Percentiles rank a stretch among this genome's conserved stretches.
Evolutionary conservation across 768 basidiomycete species (phyloP).

Genomic region (Epithele typhae): DNA sequence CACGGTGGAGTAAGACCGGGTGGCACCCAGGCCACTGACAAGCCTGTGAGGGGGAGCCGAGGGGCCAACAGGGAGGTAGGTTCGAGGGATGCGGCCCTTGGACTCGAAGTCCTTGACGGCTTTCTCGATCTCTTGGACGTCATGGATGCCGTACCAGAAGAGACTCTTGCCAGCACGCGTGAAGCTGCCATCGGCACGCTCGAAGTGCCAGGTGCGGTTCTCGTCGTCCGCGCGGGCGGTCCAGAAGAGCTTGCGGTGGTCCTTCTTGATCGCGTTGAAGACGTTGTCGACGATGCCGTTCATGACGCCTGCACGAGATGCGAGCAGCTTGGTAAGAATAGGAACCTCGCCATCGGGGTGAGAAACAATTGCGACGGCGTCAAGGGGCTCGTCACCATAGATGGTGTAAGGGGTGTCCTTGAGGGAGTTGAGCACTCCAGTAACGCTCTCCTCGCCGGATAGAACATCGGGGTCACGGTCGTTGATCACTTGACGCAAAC

Average conservation of each 20-base stretch:
- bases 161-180: conserved; percentile 89
- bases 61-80: conserved; percentile 86
- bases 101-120: conserved; percentile 69
- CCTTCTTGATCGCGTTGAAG: conserved; percentile 93
- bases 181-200: conserved; percentile 96
- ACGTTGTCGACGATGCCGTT: conserved; percentile 98
- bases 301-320: conserved; percentile 83
- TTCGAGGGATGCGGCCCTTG: conserved; percentile 79
- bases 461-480: conserved; percentile 94
- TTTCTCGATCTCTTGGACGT: conserved; percentile 87
- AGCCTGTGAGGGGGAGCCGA: conserved; percentile 55
- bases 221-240: conserved; percentile 96
- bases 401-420: conserved; percentile 85
- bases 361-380: conserved; percentile 90
- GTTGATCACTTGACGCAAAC: conserved; percentile 90
- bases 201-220: conserved; percentile 97
- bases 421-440: conserved; percentile 79
- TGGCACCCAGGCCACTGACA: conserved; percentile 32
- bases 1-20: conserved; percentile 56
- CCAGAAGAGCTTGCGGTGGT: conserved; percentile 94
- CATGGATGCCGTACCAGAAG: conserved; percentile 97
- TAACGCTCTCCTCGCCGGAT: conserved; percentile 77
- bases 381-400: conserved; percentile 97
- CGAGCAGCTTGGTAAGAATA: conserved; percentile 88
- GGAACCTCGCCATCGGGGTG: conserved; percentile 87